These are phyloP conservation scores for Halophytophthora batemanensis DNA, from an alignment of 352 stramenopile genomes.

Conservation along the genomic window DNA sequence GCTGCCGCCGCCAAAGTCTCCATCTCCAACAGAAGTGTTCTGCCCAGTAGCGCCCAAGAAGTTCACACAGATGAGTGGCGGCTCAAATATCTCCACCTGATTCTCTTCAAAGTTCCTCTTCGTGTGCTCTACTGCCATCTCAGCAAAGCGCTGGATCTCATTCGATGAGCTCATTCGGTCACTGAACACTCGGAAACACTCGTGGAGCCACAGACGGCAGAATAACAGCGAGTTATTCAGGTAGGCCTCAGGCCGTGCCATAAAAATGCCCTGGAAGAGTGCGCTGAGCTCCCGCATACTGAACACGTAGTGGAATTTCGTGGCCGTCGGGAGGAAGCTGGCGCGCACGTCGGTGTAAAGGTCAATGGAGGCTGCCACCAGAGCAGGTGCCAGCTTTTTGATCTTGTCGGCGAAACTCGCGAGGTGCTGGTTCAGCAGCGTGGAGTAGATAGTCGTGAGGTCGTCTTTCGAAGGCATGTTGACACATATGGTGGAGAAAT, in stretches of 20 bases:
- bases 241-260: conserved; percentile 60
- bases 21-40: conserved; percentile 5
- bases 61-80: conserved; percentile 68
- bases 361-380: conserved; percentile 84
- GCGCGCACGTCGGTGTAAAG: conserved; percentile 68
- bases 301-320: conserved; percentile 94
- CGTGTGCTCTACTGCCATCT: conserved; percentile 80
- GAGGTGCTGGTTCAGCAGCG: conserved; percentile 63
- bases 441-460: conserved; percentile 67
- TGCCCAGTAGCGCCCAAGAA: conserved; percentile 33
- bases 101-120: conserved; percentile 89
- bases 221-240: conserved; percentile 60
- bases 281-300: conserved; percentile 88
- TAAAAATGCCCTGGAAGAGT: conserved; percentile 86
- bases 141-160: conserved; percentile 77
- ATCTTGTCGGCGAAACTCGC: conserved; percentile 75
- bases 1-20: conserved; percentile 10
- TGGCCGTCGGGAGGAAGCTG: conserved; percentile 87
- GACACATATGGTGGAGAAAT: conserved; percentile 84
- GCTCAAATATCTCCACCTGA: conserved; percentile 60
- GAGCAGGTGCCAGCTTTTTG: conserved; percentile 50
- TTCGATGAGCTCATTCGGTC: conserved; percentile 79
- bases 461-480: conserved; percentile 65
- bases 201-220: conserved; percentile 88
- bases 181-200: conserved; percentile 90